Percentiles rank a stretch among this genome's conserved stretches.
Evolutionary conservation across 2,329 filamentous ascomycete species (phyloP).

Genomic region (Fusarium citri): DNA sequence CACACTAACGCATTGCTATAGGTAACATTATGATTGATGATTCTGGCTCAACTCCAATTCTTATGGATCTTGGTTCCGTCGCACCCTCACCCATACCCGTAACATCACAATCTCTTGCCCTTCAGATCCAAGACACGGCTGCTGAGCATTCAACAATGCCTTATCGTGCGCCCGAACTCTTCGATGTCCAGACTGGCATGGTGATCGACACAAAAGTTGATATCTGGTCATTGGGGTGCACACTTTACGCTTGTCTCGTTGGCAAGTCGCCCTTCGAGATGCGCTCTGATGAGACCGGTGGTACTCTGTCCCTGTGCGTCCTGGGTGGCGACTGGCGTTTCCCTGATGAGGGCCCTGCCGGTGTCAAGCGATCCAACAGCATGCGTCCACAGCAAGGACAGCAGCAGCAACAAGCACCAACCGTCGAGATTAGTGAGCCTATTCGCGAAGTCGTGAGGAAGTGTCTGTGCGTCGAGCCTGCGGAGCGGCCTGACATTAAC

Average conservation of each 20-base stretch:
- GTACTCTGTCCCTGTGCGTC: constrained; percentile 91
- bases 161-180: constrained; percentile 96
- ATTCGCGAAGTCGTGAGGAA: constrained; percentile 89
- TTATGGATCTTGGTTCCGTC: constrained; percentile 97
- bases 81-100: constrained; percentile 88
- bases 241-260: constrained; percentile 95
- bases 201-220: constrained; percentile 96
- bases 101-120: constrained; percentile 87
- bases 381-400: constrained; percentile 50
- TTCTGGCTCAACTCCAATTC: constrained; percentile 85
- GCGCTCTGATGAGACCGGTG: constrained; percentile 94
- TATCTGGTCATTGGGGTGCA: constrained; percentile 97
- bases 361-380: constrained; percentile 60
- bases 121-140: constrained; percentile 92
- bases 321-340: constrained; percentile 96
- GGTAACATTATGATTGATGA: constrained; percentile 99
- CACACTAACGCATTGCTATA: constrained; percentile 44
- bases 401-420: constrained; percentile 47
- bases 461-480: constrained; percentile 88
- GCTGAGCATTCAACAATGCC: constrained; percentile 99
- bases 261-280: constrained; percentile 98
- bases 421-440: constrained; percentile 76
- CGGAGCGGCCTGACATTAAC: constrained; percentile 87
- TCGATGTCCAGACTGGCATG: constrained; percentile 94
- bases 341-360: constrained; percentile 82